Conservation (phyloP, 2,329 filamentous ascomycete genomes). For the Sclerotinia sclerotiorum region DNA sequence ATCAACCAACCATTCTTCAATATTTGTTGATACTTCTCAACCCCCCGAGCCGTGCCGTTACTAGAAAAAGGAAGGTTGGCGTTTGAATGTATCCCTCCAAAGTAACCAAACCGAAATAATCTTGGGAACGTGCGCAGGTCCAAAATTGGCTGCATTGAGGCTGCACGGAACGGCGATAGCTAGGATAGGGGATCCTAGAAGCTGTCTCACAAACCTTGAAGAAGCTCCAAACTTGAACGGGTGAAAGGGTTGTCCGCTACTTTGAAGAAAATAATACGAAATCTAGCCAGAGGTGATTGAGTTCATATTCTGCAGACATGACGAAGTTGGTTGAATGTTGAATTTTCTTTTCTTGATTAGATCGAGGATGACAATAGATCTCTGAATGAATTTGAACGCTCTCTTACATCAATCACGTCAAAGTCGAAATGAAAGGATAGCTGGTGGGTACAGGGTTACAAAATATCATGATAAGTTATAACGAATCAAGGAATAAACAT, state of each 20-base stretch:
- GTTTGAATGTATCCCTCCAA: not conserved
- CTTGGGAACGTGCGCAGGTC: conserved; percentile 21
- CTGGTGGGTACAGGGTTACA: not conserved
- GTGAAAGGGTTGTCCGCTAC: not conserved
- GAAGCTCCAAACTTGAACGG: not conserved
- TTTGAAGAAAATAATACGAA: conserved; percentile 8
- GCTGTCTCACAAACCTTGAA: conserved; percentile 14
- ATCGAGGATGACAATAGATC: not conserved
- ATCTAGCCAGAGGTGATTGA: not conserved
- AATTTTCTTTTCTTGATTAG: not conserved
- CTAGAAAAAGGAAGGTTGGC: not conserved
- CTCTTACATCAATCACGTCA: not conserved
- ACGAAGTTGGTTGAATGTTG: not conserved
- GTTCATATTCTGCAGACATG: not conserved
- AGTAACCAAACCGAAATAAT: not conserved
- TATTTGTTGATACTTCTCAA: not conserved
- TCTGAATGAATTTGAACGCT: too few relatives aligned
- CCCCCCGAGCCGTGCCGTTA: conserved; percentile 10
- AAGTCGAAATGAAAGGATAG: not conserved
- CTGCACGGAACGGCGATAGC: conserved; percentile 22
- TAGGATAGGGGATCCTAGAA: conserved; percentile 3
- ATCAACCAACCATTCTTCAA: conserved; percentile 10
- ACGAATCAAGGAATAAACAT: not conserved
- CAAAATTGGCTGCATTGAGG: conserved; percentile 21
- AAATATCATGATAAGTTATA: not conserved